Percentiles rank a stretch among this genome's conserved stretches.
phyloP scores from a whole-genome alignment of 2,329 filamentous ascomycete species.

The Aspergillus unguis region DNA sequence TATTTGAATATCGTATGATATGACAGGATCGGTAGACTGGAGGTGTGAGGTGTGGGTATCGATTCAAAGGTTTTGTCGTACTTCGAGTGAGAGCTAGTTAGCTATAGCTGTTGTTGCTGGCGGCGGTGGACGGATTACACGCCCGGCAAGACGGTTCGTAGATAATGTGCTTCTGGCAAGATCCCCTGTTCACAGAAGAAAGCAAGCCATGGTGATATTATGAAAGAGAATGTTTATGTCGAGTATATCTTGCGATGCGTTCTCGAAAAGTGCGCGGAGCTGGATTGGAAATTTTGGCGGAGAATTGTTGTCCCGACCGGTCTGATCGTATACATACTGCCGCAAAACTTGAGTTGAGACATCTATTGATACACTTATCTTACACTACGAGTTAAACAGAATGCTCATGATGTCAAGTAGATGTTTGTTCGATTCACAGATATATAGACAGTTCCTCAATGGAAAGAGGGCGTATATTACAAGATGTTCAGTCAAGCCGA shows the following conservation, averaged over 20 bases:
- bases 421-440: slow-evolving; percentile 13
- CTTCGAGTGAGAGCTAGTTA: background rate
- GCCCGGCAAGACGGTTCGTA: background rate
- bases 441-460: slow-evolving; percentile 21
- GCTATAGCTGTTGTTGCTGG: background rate
- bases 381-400: background rate
- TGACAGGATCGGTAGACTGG: too few relatives aligned
- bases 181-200: background rate
- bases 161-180: background rate
- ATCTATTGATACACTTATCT: too few relatives aligned
- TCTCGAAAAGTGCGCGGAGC: background rate
- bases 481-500: slow-evolving; percentile 24
- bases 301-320: slow-evolving; percentile 26
- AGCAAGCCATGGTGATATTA: background rate
- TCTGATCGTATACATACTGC: background rate
- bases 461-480: slow-evolving; percentile 31
- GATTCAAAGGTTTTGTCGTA: too few relatives aligned
- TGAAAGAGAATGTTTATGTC: background rate
- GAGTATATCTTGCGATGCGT: background rate
- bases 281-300: slow-evolving; percentile 33
- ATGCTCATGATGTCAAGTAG: background rate
- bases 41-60: too few relatives aligned
- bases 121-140: background rate
- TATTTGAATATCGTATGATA: too few relatives aligned
- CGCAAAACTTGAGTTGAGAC: too few relatives aligned